Conservation (phyloP, 208 protist genomes). For the Trypanosoma cruzi region DNA sequence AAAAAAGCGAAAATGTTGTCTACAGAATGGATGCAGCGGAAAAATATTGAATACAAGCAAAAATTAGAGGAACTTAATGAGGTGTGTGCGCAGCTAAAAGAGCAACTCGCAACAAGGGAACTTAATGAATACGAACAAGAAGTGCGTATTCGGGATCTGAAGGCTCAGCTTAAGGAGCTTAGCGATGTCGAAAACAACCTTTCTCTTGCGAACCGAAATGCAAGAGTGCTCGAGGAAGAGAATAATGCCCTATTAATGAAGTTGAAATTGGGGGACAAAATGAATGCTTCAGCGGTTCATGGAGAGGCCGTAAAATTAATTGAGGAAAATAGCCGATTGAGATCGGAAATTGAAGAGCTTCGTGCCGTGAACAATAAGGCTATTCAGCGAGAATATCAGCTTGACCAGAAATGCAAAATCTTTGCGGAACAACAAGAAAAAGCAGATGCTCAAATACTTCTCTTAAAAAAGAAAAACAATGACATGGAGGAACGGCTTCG, state of each 20-base stretch:
- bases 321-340: conserved; percentile 55
- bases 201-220: conserved; percentile 66
- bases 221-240: conserved; percentile 77
- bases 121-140: conserved; percentile 76
- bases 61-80: conserved; percentile 25
- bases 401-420: conserved; percentile 78
- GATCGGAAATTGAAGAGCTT: conserved; percentile 30
- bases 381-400: conserved; percentile 56
- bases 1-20: conserved; percentile 20
- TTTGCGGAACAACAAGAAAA: conserved; percentile 41
- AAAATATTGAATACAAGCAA: conserved; percentile 27
- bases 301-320: conserved; percentile 61
- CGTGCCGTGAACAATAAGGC: conserved; percentile 35
- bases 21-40: conserved; percentile 15
- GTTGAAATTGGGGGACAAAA: conserved; percentile 39
- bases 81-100: conserved; percentile 30
- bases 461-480: conserved; percentile 27
- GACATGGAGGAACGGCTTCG: conserved; percentile 53
- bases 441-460: conserved; percentile 26
- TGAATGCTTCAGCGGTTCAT: conserved; percentile 8
- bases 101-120: conserved; percentile 60
- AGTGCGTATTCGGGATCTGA: conserved; percentile 59
- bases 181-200: conserved; percentile 72
- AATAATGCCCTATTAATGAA: conserved; percentile 57
- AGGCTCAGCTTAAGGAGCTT: conserved; percentile 44